Conservation (phyloP, 2,329 filamentous ascomycete genomes). For the Lecanicillium sp. region DNA sequence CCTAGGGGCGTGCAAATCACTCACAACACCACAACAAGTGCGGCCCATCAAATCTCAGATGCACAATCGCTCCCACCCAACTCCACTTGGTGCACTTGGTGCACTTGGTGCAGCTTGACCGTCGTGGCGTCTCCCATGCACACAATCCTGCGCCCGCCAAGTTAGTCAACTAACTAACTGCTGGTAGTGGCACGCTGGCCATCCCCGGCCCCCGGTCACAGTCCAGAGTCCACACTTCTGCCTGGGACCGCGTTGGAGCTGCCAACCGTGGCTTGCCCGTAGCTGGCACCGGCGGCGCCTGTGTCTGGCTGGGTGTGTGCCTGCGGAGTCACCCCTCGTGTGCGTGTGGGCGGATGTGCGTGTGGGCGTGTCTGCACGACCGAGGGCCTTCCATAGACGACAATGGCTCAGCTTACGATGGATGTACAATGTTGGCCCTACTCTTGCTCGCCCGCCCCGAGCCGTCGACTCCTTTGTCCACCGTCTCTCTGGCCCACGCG, state of each 20-base stretch:
- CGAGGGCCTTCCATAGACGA: too few relatives aligned
- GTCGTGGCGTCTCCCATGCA: slow-evolving; percentile 8
- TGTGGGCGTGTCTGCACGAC: slow-evolving; percentile 5
- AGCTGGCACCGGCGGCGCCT: too few relatives aligned
- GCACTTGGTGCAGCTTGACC: neutral
- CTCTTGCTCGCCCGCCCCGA: slow-evolving; percentile 13
- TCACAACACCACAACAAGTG: neutral
- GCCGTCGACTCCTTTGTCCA: neutral
- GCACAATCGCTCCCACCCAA: slow-evolving; percentile 1
- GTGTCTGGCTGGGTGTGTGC: neutral
- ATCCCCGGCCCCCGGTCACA: too few relatives aligned
- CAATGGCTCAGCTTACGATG: neutral
- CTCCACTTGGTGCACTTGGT: too few relatives aligned
- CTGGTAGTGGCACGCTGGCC: too few relatives aligned
- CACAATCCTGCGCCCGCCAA: slow-evolving; percentile 6
- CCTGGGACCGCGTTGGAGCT: too few relatives aligned
- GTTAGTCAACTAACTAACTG: too few relatives aligned
- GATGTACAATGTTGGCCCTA: slow-evolving; percentile 5
- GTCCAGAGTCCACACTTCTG: too few relatives aligned
- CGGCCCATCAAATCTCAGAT: slow-evolving; percentile 10
- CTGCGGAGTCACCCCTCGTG: too few relatives aligned
- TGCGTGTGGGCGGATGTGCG: slow-evolving; percentile 9
- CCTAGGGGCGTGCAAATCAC: neutral
- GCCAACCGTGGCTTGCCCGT: slow-evolving; percentile 1
- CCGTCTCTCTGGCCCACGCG: neutral